Evolutionary conservation across 352 stramenopile species (phyloP).

Genomic region (Pythium coloratum): DNA sequence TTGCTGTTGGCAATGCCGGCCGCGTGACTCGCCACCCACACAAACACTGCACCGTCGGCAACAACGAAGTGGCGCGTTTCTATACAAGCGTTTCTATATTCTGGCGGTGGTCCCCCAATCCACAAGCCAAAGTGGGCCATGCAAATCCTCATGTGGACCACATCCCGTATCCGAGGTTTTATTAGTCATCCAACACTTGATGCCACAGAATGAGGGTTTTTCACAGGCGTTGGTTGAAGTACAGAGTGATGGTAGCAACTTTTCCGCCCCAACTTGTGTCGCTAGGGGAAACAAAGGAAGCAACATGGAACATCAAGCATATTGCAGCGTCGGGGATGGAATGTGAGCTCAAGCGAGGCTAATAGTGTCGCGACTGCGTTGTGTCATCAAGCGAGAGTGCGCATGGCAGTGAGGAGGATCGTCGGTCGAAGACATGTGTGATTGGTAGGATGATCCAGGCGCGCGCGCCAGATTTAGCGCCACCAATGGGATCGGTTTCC

Average conservation of each 20-base stretch:
- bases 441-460: not conserved
- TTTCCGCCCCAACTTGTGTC: not conserved
- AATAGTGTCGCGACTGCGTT: no score
- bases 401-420: not conserved
- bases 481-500: not conserved
- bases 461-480: not conserved
- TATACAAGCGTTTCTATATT: conserved; percentile 30
- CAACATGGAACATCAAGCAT: not conserved
- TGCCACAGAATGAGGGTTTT: conserved; percentile 1
- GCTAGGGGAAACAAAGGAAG: not conserved
- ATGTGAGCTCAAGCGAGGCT: no score
- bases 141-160: conserved; percentile 26
- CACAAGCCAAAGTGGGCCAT: not conserved
- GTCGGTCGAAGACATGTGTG: not conserved
- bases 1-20: not conserved
- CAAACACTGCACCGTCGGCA: not conserved
- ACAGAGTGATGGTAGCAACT: conserved; percentile 22
- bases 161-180: conserved; percentile 23
- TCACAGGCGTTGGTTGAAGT: conserved; percentile 17
- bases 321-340: not conserved
- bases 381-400: no score
- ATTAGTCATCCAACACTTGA: not conserved
- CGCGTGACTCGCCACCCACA: conserved; percentile 4
- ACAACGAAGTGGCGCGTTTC: conserved; percentile 23
- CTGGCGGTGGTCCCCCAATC: conserved; percentile 26